A percentile compares a stretch with the other conserved stretches of the same genome.
Conservation (phyloP, 2,329 filamentous ascomycete species). For the Orbilia quercus region DNA sequence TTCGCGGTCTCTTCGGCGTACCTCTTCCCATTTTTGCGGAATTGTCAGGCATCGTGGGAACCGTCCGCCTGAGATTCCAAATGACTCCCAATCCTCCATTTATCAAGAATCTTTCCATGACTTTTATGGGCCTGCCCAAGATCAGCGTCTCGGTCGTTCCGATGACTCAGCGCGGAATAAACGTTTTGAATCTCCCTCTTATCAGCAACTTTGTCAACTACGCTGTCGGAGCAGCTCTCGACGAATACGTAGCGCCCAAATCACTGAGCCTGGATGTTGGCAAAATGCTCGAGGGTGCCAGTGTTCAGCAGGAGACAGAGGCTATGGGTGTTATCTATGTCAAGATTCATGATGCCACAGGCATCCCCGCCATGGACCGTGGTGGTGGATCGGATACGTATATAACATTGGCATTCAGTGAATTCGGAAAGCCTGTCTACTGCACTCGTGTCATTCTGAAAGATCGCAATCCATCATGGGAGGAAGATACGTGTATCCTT, state of each 20-base stretch:
- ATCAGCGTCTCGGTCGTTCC: conserved; percentile 89
- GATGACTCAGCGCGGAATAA: conserved; percentile 83
- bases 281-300: conserved; percentile 89
- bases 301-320: conserved; percentile 87
- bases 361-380: conserved; percentile 90
- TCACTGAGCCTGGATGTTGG: conserved; percentile 88
- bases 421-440: conserved; percentile 69
- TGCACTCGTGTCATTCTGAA: conserved; percentile 70
- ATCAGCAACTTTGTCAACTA: conserved; percentile 98
- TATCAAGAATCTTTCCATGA: conserved; percentile 89
- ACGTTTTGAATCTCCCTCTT: conserved; percentile 87
- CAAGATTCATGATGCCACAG: conserved; percentile 85
- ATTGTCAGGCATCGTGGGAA: conserved; percentile 88
- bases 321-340: conserved; percentile 92
- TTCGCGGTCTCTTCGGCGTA: conserved; percentile 88
- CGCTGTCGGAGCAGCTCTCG: conserved; percentile 85
- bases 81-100: conserved; percentile 92
- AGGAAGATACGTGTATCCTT: conserved; percentile 76
- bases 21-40: conserved; percentile 80
- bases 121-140: conserved; percentile 91
- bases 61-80: conserved; percentile 81
- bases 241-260: conserved; percentile 94
- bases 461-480: conserved; percentile 76
- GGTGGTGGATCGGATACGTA: conserved; percentile 94
- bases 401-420: conserved; percentile 92